phyloP scores from a whole-genome alignment of 345 rosid genomes.

The Conringia planisiliqua region DNA sequence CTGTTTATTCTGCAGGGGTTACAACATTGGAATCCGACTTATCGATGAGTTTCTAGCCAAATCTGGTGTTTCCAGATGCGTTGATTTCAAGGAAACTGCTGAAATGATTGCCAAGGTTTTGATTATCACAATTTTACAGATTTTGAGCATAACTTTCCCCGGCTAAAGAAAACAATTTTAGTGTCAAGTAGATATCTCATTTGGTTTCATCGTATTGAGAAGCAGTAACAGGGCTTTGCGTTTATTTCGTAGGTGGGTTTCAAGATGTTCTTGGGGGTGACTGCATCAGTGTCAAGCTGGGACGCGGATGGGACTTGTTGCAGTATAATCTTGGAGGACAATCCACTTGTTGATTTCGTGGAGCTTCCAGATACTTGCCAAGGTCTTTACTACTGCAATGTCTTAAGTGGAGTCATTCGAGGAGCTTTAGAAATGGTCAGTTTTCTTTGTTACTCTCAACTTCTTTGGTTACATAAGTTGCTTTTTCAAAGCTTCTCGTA shows the following conservation, averaged over 20 bases:
- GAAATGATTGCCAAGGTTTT: conserved; percentile 85
- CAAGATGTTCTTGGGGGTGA: conserved; percentile 93
- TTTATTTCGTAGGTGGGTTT: conserved; percentile 60
- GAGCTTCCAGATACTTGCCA: conserved; percentile 95
- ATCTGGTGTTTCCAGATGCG: conserved; percentile 82
- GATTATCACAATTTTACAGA: not conserved
- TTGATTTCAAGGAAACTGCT: conserved; percentile 89
- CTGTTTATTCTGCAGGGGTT: conserved; percentile 59
- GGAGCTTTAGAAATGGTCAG: conserved; percentile 94
- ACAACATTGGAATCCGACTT: conserved; percentile 77
- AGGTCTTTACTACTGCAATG: conserved; percentile 87
- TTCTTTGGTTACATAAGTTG: not conserved
- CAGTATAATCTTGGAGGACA: conserved; percentile 80
- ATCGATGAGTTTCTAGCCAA: conserved; percentile 91
- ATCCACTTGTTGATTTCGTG: conserved; percentile 89
- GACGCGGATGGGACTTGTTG: conserved; percentile 85
- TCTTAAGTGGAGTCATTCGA: conserved; percentile 83
- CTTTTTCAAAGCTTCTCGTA: not conserved
- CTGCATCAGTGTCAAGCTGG: conserved; percentile 83
- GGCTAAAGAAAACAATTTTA: not conserved
- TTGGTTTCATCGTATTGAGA: not conserved
- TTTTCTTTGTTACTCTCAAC: not conserved
- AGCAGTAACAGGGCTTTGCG: not conserved
- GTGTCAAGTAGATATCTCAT: not conserved
- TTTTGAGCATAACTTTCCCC: too few species aligned